Evolutionary conservation across 495 filamentous ascomycete species (phyloP).

Genomic region (Tuber brumale): DNA sequence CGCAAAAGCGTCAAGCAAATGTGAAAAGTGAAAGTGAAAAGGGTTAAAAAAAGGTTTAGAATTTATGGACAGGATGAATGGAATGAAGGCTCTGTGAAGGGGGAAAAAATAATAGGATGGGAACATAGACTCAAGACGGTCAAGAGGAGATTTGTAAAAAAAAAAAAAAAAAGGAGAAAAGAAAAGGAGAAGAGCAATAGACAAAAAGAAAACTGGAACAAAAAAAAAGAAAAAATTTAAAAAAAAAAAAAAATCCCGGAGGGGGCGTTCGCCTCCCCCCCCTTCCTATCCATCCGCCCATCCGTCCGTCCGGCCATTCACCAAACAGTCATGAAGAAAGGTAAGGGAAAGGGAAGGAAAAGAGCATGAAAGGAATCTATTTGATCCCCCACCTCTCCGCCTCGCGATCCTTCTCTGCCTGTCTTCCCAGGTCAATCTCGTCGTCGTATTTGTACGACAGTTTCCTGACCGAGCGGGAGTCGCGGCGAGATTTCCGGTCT

Average conservation of each 20-base stretch:
- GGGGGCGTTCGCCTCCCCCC: constrained; percentile 9
- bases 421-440: constrained; percentile 39
- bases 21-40: neutral
- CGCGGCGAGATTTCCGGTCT: constrained; percentile 28
- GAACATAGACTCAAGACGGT: neutral
- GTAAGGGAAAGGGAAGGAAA: neutral
- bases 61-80: neutral
- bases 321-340: neutral
- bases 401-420: constrained; percentile 41
- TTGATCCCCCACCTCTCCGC: constrained; percentile 40
- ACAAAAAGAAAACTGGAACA: constrained; percentile 6
- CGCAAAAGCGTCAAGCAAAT: neutral
- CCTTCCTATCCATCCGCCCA: constrained; percentile 15
- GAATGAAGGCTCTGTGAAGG: neutral
- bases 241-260: constrained; percentile 8
- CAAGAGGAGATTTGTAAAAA: neutral
- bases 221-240: constrained; percentile 22
- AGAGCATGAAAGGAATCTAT: neutral
- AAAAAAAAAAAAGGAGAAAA: neutral
- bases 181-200: constrained; percentile 7
- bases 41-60: neutral
- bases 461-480: constrained; percentile 35
- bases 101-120: neutral
- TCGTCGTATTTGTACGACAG: constrained; percentile 41
- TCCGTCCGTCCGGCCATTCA: constrained; percentile 14